Base-by-base conservation (phyloP, 164 flowering plant genomes). In the Sextonia rubra region DNA sequence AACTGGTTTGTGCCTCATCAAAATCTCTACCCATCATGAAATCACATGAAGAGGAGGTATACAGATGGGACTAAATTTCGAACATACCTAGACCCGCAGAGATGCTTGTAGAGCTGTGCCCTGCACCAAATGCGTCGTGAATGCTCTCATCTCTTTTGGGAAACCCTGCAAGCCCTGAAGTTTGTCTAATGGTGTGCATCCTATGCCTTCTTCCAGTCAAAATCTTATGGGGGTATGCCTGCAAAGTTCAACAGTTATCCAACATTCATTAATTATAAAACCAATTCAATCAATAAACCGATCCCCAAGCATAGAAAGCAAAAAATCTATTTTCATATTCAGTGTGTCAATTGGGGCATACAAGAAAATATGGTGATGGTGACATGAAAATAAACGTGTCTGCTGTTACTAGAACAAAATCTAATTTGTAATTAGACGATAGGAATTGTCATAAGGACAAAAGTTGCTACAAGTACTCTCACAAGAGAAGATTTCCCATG, bases 91-190 rank as follows among this genome's bases (percentile, higher is more conserved):
- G 92, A 68, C 95, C 97, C 64, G 99, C 97, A 67, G 99, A 94
- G 61, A 94, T 92, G 81, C 97, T 94, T 20, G 97, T 94, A 61
- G 97, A 94, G 79, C 98, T 92, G 73, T 94, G 97, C 8, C 98
- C 98, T 20, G 80, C 91, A 68, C 98, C 98, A 77, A 94, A 94
- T 66, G 97, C 92, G 87, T 94, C 98, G 83, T 92, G 68, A 7
- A 75, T 73, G 73, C 97, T 94, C 84, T 92, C 99, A 63, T 89
- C 97, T 72, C 99, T 84, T 70, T 91, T 92, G 0, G 99, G 94
- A 73, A 92, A 92, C 11, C 93, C 94, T 18, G 99, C 88, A 25
- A 94, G 85, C n/a, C 99, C 97, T 25, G 89, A 85, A 20, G 97
- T 94, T 76, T 91, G 77, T 68, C 97, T 88, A 7, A 94, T 84